phyloP scores from a whole-genome alignment of 306 rosid species.

The Prunus campanulata region DNA sequence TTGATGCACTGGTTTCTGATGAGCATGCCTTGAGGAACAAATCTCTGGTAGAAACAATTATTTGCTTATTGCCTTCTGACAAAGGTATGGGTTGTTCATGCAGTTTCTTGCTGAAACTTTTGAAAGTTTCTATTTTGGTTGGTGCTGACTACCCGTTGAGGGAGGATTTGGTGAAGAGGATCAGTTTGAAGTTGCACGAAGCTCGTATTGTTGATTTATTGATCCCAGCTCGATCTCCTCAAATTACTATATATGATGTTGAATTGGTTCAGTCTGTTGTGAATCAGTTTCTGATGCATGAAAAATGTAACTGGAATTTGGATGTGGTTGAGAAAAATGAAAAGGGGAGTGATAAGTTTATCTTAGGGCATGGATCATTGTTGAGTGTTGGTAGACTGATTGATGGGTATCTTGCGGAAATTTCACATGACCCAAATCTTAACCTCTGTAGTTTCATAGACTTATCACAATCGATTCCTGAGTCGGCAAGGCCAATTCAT shows the following conservation, averaged over 20 bases:
- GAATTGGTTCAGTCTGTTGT: conserved; percentile 65
- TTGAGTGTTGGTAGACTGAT: conserved; percentile 72
- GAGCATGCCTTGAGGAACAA: conserved; percentile 67
- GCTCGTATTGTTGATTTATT: conserved; percentile 71
- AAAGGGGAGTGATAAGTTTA: conserved; percentile 45
- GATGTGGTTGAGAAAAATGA: conserved; percentile 47
- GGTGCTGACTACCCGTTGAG: conserved; percentile 63
- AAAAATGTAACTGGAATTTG: conserved; percentile 32
- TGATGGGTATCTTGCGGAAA: conserved; percentile 71
- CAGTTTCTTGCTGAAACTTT: conserved; percentile 77
- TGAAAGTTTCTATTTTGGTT: conserved; percentile 81
- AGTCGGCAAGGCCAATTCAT: conserved; percentile 70
- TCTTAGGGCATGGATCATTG: conserved; percentile 46
- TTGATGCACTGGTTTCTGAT: conserved; percentile 77
- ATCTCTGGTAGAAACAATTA: conserved; percentile 79
- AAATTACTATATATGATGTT: conserved; percentile 57
- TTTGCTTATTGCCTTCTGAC: conserved; percentile 76
- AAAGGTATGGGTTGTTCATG: conserved; percentile 64
- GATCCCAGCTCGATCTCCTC: conserved; percentile 75
- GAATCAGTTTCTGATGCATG: conserved; percentile 44
- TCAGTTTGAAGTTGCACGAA: conserved; percentile 67
- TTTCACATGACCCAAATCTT: conserved; percentile 69
- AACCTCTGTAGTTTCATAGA: conserved; percentile 52
- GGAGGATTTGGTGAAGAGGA: conserved; percentile 59
- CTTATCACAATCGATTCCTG: conserved; percentile 69